Evolutionary conservation across 805 yeast genomes (phyloP).

Genomic region (Cephaloascus albidus): DNA sequence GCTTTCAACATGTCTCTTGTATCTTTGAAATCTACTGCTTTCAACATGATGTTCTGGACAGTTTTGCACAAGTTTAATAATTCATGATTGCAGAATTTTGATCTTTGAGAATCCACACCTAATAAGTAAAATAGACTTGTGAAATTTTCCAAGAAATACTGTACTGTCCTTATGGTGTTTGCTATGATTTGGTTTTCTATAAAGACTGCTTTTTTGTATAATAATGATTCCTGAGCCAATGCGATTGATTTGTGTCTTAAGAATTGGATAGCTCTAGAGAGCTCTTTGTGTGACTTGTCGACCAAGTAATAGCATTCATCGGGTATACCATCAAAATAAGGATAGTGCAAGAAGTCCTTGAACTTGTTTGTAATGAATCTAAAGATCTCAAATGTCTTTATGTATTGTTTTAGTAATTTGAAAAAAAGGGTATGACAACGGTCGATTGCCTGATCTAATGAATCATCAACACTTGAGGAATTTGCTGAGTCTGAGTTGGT

Average conservation of each 20-base stretch:
- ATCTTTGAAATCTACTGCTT: background rate
- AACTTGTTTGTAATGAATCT: background rate
- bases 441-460: constrained; percentile 1
- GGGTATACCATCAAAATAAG: background rate
- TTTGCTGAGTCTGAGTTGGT: background rate
- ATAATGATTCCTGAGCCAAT: background rate
- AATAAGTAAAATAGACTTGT: background rate
- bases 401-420: background rate
- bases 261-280: background rate
- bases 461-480: background rate
- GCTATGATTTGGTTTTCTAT: background rate
- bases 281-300: background rate
- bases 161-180: background rate
- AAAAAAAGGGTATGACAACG: background rate
- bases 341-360: background rate
- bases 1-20: background rate
- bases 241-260: background rate
- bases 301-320: background rate
- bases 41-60: background rate
- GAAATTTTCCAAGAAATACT: background rate
- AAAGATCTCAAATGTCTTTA: background rate
- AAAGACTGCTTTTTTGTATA: background rate
- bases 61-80: background rate
- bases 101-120: background rate
- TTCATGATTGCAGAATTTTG: background rate